Base-by-base conservation (phyloP, 805 yeast genomes). In the Suhomyces sp. region DNA sequence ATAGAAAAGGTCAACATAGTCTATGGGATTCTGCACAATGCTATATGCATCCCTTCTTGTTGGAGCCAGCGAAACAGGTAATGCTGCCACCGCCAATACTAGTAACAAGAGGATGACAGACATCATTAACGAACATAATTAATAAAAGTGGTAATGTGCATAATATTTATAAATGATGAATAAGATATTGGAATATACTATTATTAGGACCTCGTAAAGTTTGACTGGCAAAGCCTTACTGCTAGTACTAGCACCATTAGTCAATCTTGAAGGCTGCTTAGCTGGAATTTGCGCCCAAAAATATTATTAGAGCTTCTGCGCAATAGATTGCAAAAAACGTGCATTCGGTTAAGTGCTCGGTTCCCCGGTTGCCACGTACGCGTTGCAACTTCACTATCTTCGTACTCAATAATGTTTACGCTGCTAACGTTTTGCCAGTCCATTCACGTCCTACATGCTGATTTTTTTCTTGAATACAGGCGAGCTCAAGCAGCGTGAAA, bases 1-100 rank as follows among this genome's bases (percentile, higher is more conserved):
- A 50, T 62, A 68, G 47, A 71, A 71, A 5, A 68, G 61, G 53
- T 69, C 68, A 3, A 67, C 66, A 50, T 60, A 50, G n/a, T 56
- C 50, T 35, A 52, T 9, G 12, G 57, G 50, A 33, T 49, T 46
- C 9, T 37, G 22, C 2, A 37, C 41, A 21, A 37, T n/a, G 21
- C 21, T 37, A 17, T 10, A 19, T 17, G 17, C 20, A 6, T 35
- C 40, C 20, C 41, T 37, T 37, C 13, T 37, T 1, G 22, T 17
- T 37, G 41, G 41, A 17, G 22, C 22, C 41, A 17, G 41, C 41
- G 12, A 17, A 4, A 37, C 41, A 6, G 8, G 35, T 31, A 31
- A 13, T n/a, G 35, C 17, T n/a, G 35, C 6, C 35, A 31, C 17
- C 9, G 9, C 17, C 17, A 31, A 31, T 31, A 31, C 35, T 31